phyloP scores from a whole-genome alignment of 2,329 filamentous ascomycete genomes.

The Fusarium beomiforme region DNA sequence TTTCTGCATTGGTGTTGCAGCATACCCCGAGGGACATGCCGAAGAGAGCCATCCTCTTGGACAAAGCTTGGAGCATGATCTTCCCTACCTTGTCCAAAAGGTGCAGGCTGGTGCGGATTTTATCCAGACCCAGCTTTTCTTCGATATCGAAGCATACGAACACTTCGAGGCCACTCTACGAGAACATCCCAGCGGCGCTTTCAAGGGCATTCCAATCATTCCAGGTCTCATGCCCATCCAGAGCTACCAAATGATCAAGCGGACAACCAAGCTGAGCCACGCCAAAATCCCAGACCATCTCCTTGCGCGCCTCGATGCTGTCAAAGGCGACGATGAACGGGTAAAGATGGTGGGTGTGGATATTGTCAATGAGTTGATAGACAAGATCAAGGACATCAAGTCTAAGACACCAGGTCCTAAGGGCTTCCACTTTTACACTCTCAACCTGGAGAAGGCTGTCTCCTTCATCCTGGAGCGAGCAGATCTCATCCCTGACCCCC shows the following conservation, averaged over 20 bases:
- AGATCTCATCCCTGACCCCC: conserved; percentile 77
- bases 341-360: conserved; percentile 84
- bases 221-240: conserved; percentile 98
- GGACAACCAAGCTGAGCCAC: conserved; percentile 94
- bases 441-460: conserved; percentile 96
- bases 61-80: conserved; percentile 78
- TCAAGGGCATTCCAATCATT: conserved; percentile 89
- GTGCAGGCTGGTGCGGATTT: conserved; percentile 93
- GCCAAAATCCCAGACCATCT: conserved; percentile 80
- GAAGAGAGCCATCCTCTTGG: conserved; percentile 84
- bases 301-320: conserved; percentile 74
- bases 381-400: conserved; percentile 76
- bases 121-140: conserved; percentile 98
- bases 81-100: conserved; percentile 92
- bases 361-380: conserved; percentile 85
- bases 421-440: conserved; percentile 97
- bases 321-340: conserved; percentile 82
- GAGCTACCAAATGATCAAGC: conserved; percentile 93
- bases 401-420: conserved; percentile 66
- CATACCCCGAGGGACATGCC: conserved; percentile 94
- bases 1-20: conserved; percentile 94
- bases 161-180: conserved; percentile 81
- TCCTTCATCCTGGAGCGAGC: conserved; percentile 90
- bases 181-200: conserved; percentile 83
- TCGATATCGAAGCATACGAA: conserved; percentile 85